Evolutionary conservation across 768 basidiomycete species (phyloP), one percentile per base, ranked within the genome.

Genomic region (Auriculariales sp.): DNA sequence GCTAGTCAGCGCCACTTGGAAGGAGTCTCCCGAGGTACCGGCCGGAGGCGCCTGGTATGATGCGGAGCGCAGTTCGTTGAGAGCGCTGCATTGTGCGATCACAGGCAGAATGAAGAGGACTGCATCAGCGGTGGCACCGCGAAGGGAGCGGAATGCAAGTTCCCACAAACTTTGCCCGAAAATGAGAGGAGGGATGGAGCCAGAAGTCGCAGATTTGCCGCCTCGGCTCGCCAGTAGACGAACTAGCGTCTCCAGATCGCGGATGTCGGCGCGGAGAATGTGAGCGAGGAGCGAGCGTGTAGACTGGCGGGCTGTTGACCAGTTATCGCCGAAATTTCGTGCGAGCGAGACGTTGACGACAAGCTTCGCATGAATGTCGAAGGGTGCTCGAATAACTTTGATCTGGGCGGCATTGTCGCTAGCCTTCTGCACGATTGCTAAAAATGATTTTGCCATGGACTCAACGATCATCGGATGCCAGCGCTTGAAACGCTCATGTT

Each of bases 401-500:
- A 68, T 61, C 1, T 53, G 48, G 2, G 33, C 19, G 2, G 29
- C 50, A 28, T 36, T 27, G 17, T 49, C 31, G 25, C 28, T 27
- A 9, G 49, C 35, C n/a, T 47, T 50, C 14, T 24, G 19, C 25
- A 52, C 51, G 15, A 51, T 25, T n/a, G 47, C 12, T 4, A 49
- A 19, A 10, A 55, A 65, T 59, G 90, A 92, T 55, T 72, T 70
- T 39, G 78, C 64, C 3, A 81, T 81, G 28, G 73, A 66, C 25
- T 68, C 59, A 65, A 90, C 76, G 15, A 79, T 73, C 22, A 66
- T 64, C 1, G 85, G 78, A 14, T 82, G 73, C 19, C 75, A 65
- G 24, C 69, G 66, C 46, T 68, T 63, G 59, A 86, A 83, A 3
- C 84, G 73, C 50, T 80, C 76, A 55, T 90, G 86, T 59, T 92